Evolutionary conservation across 208 protist species (phyloP).

Genomic region (Trypanosoma vivax): DNA sequence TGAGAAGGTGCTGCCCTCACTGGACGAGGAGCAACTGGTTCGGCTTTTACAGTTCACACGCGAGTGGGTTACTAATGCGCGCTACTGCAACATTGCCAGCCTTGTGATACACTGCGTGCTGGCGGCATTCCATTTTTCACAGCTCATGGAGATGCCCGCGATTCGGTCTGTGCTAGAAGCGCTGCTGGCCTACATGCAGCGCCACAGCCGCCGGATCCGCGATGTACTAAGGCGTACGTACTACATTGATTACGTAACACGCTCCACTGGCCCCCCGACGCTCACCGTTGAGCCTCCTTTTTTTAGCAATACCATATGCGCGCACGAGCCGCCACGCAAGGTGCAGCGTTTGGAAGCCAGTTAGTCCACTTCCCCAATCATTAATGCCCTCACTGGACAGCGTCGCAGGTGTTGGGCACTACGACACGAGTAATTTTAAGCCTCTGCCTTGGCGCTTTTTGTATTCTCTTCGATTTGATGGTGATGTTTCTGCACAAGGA

Average conservation of each 20-base stretch:
- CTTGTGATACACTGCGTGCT: conserved; percentile 66
- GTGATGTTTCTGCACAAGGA: too few species aligned
- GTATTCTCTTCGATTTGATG: too few species aligned
- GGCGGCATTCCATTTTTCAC: conserved; percentile 48
- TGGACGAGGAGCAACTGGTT: conserved; percentile 55
- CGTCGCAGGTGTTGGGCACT: too few species aligned
- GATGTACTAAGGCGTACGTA: conserved; percentile 78
- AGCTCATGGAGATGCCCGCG: conserved; percentile 48
- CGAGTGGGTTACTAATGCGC: conserved; percentile 89
- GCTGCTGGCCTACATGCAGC: conserved; percentile 76
- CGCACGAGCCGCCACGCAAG: conserved; percentile 2
- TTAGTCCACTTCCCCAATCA: too few species aligned
- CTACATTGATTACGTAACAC: conserved; percentile 87
- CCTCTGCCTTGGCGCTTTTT: too few species aligned
- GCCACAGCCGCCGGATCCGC: conserved; percentile 83
- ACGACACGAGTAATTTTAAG: too few species aligned
- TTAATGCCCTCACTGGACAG: too few species aligned
- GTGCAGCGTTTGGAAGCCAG: neutral
- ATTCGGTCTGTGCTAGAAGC: conserved; percentile 65
- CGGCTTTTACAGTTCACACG: conserved; percentile 84
- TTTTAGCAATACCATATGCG: conserved; percentile 4
- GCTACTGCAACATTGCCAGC: conserved; percentile 69
- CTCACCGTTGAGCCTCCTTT: conserved; percentile 69
- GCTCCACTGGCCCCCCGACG: conserved; percentile 32
- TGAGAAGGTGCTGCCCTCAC: conserved; percentile 39